Evolutionary conservation across 345 rosid genomes (phyloP), one percentile per base, ranked within the genome.

Genomic region (Ceriops zippeliana): DNA sequence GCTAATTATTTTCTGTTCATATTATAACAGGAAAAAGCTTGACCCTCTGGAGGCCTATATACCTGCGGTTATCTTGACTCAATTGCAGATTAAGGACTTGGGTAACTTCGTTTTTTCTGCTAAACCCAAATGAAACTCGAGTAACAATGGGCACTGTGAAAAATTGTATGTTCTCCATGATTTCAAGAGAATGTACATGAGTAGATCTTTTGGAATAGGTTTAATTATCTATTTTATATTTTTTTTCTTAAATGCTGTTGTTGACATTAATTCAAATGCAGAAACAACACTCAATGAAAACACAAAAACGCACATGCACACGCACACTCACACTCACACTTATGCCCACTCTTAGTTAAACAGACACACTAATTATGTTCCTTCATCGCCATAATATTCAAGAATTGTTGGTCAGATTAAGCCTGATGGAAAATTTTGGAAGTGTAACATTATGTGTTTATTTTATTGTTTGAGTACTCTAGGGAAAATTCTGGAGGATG

Each of bases 41-140:
- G 96, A 90, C 72, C 97, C 98, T 24, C 79, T 93, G 27, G 96
- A 83, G 70, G 83, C 80, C 68, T 88, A 86, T 73, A 85, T 89
- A 49, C 96, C 96, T 69, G 93, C 92, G 37, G 90, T 90, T 60
- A 84, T 89, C 66, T 79, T 89, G 82, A 89, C 92, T 65, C 72
- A 81, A 76, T 77, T 89, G 15, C 87, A 90, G 70, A 85, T 89
- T n/a, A 82, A 83, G 76, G 92, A 89, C 70, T 80, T 90, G 42
- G 96, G 96, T 88, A 84, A 77, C 2, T 31, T 21, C 51, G 37
- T 58, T 37, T 34, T 34, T 68, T 28, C 1, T n/a, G 24, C 17
- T 42, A 13, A 13, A 13, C 16, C 49, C 13, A 17, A 42, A 42
- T 42, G 49, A 13, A 42, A 42, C 49, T 42, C 1, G 49, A 3